Evolutionary conservation across 208 protist species (phyloP).

Genomic region (Leishmania aethiopica): DNA sequence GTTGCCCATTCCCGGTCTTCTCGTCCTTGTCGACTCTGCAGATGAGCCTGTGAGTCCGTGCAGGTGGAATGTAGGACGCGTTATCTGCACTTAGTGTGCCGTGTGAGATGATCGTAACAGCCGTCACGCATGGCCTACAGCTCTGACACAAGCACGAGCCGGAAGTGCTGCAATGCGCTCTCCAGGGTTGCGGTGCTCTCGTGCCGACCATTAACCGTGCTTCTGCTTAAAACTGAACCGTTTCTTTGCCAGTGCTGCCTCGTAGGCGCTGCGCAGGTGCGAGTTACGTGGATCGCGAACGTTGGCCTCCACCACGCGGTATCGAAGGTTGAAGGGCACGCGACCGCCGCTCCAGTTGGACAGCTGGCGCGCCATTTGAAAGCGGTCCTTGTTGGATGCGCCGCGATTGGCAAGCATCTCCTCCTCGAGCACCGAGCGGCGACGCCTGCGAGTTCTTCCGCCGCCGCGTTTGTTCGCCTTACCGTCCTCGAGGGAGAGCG

Average conservation of each 20-base stretch:
- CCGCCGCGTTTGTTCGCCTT: background rate
- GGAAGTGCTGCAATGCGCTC: background rate
- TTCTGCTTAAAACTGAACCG: constrained; percentile 53
- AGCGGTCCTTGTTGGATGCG: constrained; percentile 63
- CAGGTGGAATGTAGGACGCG: background rate
- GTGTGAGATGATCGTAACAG: background rate
- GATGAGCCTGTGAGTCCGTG: background rate
- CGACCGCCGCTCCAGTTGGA: constrained; percentile 75
- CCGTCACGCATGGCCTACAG: background rate
- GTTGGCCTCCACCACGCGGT: constrained; percentile 85
- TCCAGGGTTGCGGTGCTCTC: background rate
- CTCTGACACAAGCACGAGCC: background rate
- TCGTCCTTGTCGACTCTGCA: background rate
- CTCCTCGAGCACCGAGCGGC: constrained; percentile 46
- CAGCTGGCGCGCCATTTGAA: constrained; percentile 56
- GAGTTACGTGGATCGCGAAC: constrained; percentile 67
- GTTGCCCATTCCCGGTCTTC: background rate
- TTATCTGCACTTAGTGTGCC: background rate
- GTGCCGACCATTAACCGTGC: constrained; percentile 7
- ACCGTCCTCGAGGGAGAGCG: constrained; percentile 9
- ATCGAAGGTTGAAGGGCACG: constrained; percentile 89
- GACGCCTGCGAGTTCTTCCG: constrained; percentile 19
- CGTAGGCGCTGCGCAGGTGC: constrained; percentile 51
- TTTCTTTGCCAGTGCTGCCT: constrained; percentile 55
- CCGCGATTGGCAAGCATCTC: constrained; percentile 72